Conservation (phyloP, 139 green algal genomes). For the Astrephomene gubernaculifera region DNA sequence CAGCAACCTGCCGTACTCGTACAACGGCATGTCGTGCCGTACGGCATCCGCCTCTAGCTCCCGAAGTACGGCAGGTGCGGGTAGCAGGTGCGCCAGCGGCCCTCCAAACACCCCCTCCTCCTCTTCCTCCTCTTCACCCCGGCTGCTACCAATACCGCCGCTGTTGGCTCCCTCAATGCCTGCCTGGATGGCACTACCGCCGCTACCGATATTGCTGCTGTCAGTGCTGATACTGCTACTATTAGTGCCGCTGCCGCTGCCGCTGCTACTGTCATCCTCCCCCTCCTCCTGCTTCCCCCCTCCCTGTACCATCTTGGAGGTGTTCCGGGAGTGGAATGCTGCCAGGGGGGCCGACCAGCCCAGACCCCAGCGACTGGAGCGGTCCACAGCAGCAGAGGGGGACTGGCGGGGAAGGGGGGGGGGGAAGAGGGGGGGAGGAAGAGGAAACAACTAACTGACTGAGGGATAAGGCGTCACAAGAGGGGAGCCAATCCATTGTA, state of each 20-base stretch:
- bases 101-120: not conserved
- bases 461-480: not conserved
- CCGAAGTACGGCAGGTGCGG: not conserved
- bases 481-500: not conserved
- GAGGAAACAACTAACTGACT: not conserved
- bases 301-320: not conserved
- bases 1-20: slow-evolving; percentile 34
- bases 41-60: not conserved
- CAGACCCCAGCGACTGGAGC: slow-evolving; percentile 6
- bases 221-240: no score
- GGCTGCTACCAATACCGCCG: no score
- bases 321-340: not conserved
- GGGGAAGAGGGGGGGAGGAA: not conserved
- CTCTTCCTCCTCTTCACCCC: no score
- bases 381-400: not conserved
- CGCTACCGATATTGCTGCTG: no score
- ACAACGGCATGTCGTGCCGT: slow-evolving; percentile 21
- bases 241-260: not conserved
- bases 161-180: no score
- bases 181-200: no score
- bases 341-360: not conserved
- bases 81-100: not conserved
- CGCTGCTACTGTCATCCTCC: not conserved
- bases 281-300: not conserved
- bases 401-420: not conserved